Evolutionary conservation across 768 basidiomycete genomes (phyloP).

Genomic region (Russula ochroleuca): DNA sequence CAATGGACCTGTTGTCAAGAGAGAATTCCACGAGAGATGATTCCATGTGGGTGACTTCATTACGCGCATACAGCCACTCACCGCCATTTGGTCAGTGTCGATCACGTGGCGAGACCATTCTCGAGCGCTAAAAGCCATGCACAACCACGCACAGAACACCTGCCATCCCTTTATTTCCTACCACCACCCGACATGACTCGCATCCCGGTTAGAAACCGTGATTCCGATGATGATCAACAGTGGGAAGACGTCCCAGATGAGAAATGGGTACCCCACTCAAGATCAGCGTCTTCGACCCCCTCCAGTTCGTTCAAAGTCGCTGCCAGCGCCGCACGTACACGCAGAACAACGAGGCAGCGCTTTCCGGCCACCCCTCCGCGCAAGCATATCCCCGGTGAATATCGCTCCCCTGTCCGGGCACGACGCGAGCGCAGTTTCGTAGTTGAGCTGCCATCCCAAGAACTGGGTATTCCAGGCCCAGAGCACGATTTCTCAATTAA

Average conservation of each 20-base stretch:
- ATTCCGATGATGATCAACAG: constrained; percentile 2
- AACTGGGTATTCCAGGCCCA: background rate
- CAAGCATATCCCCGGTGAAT: background rate
- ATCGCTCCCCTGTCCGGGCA: background rate
- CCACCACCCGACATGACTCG: constrained; percentile 12
- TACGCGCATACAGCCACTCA: background rate
- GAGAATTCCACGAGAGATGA: constrained; percentile 17
- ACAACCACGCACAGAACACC: background rate
- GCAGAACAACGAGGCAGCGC: constrained; percentile 10
- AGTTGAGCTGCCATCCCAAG: background rate
- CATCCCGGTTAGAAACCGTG: background rate
- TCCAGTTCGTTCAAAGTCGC: constrained; percentile 6
- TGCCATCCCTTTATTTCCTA: background rate
- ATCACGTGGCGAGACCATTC: constrained; percentile 3
- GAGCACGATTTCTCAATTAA: too few relatives aligned
- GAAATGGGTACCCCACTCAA: background rate
- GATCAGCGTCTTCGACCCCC: background rate
- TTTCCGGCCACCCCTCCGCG: background rate
- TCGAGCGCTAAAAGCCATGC: background rate
- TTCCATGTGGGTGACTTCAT: constrained; percentile 13
- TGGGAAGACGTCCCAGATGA: constrained; percentile 20
- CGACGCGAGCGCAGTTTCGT: constrained; percentile 1
- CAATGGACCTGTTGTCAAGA: constrained; percentile 23
- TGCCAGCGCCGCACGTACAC: constrained; percentile 1
- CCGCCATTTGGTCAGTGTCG: background rate